Evolutionary conservation across 169 alveolate genomes (phyloP).

Genomic region (Plasmodium gallinaceum): DNA sequence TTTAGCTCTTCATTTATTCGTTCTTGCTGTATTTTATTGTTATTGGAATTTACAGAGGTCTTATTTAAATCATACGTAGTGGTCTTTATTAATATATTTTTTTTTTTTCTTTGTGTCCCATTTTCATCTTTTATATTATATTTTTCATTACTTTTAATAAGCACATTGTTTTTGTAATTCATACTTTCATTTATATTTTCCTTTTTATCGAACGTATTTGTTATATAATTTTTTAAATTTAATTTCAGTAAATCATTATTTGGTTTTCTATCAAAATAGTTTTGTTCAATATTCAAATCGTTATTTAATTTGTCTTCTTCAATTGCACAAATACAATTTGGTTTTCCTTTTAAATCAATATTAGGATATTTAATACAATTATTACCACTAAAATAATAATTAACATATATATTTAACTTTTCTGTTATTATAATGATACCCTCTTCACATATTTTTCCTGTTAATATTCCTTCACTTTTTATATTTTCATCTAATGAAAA

Average conservation of each 20-base stretch:
- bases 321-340: slow-evolving; percentile 39
- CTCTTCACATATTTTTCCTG: slow-evolving; percentile 41
- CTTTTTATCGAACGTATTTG: slow-evolving; percentile 68
- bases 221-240: slow-evolving; percentile 52
- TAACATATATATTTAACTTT: slow-evolving; percentile 51
- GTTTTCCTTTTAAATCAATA: slow-evolving; percentile 53
- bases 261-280: slow-evolving; percentile 52
- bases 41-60: background rate
- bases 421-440: slow-evolving; percentile 71
- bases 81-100: slow-evolving; percentile 26
- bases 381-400: slow-evolving; percentile 62
- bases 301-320: slow-evolving; percentile 41
- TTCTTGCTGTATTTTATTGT: background rate
- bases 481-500: slow-evolving; percentile 78
- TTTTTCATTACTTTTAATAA: slow-evolving; percentile 31
- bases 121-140: slow-evolving; percentile 10
- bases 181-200: slow-evolving; percentile 29
- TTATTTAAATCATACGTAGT: slow-evolving; percentile 65
- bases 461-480: slow-evolving; percentile 66
- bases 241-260: slow-evolving; percentile 37
- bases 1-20: slow-evolving; percentile 29
- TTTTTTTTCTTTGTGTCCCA: background rate
- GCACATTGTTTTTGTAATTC: slow-evolving; percentile 14
- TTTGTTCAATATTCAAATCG: slow-evolving; percentile 49
- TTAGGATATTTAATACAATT: slow-evolving; percentile 59